These are phyloP conservation scores for Arxiozyma slooffiae DNA, from an alignment of 1,139 yeast genomes.

Conservation along the genomic window DNA sequence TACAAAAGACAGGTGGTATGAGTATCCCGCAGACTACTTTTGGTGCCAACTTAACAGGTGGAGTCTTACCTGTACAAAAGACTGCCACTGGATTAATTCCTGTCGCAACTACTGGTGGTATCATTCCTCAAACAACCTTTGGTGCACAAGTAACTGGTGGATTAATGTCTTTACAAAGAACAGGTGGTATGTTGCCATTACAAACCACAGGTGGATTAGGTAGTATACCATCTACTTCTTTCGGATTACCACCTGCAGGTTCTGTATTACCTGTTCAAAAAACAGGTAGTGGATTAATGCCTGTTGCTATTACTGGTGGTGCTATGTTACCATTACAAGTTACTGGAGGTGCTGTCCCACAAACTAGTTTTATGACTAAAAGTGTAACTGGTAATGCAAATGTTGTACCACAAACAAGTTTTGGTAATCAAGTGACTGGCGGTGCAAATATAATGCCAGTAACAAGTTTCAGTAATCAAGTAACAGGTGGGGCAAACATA, in stretches of 20 bases:
- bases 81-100: constrained; percentile 35
- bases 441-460: constrained; percentile 31
- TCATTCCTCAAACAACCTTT: constrained; percentile 42
- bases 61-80: constrained; percentile 43
- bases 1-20: constrained; percentile 47
- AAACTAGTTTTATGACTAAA: constrained; percentile 11
- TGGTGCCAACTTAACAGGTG: constrained; percentile 41
- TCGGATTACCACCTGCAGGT: constrained; percentile 43
- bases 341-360: constrained; percentile 32
- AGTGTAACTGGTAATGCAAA: constrained; percentile 15
- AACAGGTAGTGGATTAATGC: constrained; percentile 41
- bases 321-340: constrained; percentile 28
- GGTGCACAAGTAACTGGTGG: constrained; percentile 30
- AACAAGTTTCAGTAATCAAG: constrained; percentile 25
- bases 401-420: constrained; percentile 35
- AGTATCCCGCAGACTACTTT: constrained; percentile 44
- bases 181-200: constrained; percentile 32
- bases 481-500: constrained; percentile 35
- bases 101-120: constrained; percentile 22
- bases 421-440: constrained; percentile 32
- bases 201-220: constrained; percentile 39
- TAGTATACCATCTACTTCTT: constrained; percentile 36
- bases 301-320: constrained; percentile 30
- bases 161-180: constrained; percentile 24
- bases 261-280: constrained; percentile 48